Evolutionary conservation across 1,284 basidiomycete genomes (phyloP), one percentile per base, ranked within the genome.

Genomic region (Marasmius oreades): DNA sequence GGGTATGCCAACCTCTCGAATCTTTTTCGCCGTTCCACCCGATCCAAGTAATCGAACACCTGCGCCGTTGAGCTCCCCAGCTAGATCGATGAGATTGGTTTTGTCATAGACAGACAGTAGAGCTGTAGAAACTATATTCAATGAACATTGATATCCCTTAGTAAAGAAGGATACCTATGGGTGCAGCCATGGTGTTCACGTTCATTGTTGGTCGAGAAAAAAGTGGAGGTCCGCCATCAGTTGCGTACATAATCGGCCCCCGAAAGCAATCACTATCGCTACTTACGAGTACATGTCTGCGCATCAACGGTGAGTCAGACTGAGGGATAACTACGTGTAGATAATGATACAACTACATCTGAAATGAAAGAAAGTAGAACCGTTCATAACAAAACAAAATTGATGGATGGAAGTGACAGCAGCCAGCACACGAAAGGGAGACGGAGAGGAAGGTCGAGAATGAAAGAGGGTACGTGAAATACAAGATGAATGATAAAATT

Each of bases 21-120:
- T 96, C 72, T 92, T 92, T 76, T 96, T 98, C 55, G 97, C 96
- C 20, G 97, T 99, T 57, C 97, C 96, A 61, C 97, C 97, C 45
- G 93, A 96, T 58, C 95, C 97, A 24, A 99, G 78, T 16, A 99
- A 84, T 58, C 88, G 86, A 68, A 99, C 89, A 37, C 95, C 95
- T 53, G 87, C 83, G 53, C 80, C 79, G 62, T 85, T 80, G 57
- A 99, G 86, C 28, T 87, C 90, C 66, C 86, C 83, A 39, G 97
- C 97, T 55, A 99, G 84, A 59, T 95, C 90, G 59, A 99, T 72
- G 46, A 99, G 84, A 67, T 88, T 86, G 44, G 90, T 85, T 78
- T 99, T 99, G 80, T 99, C 95, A 72, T 98, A 99, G 57, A 99
- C 97, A 43, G 95, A 98, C 56, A 99, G 79, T 57, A 99, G 78